Evolutionary conservation across 768 basidiomycete genomes (phyloP), one percentile per base, ranked within the genome.

Genomic region (Mrakia hoshinonis): DNA sequence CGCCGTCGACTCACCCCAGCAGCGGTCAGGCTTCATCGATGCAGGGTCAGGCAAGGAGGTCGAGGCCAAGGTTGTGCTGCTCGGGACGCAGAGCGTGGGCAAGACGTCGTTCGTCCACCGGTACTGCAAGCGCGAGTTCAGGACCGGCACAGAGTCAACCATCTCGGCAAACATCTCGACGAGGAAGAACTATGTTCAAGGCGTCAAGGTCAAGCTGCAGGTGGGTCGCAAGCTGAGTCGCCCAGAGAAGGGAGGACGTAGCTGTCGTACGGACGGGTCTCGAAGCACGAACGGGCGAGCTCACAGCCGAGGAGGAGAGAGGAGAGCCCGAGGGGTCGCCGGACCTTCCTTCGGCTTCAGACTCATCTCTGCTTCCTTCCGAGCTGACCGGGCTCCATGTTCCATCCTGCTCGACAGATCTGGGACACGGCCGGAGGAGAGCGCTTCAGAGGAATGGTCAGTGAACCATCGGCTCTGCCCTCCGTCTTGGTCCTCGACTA

Each of bases 381-480:
- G 7, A 60, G 5, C 58, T 61, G 15, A n/a, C 4, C 31, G 9
- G 10, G 5, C 5, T 36, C 12, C 15, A 4, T 6, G 31, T 6
- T 39, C 13, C 58, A 18, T 61, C 34, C 36, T 39, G 5, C 34
- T 34, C 74, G 78, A 0, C 75, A 77, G 39, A 77, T 79, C 12
- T 79, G 78, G 78, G 78, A 79, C 62, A 78, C 78, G 13, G 78
- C 78, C 10, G 78, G 78, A n/a, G 77, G 78, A 67, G 78, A 79
- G 58, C 60, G 77, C 13, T 79, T 78, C 68, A 85, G 92, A 73
- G 89, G 88, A 77, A 91, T 93, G 89, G 90, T 90, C 73, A 52
- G 86, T 51, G n/a, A 34, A 10, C 7, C 20, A 48, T 54, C n/a
- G 7, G 22, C 10, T 47, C 24, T 20, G 13, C n/a, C 26, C 11